These are phyloP conservation scores for Dothideomycetidae sp. DNA, from an alignment of 2,329 filamentous ascomycete species.

Conservation along the genomic window DNA sequence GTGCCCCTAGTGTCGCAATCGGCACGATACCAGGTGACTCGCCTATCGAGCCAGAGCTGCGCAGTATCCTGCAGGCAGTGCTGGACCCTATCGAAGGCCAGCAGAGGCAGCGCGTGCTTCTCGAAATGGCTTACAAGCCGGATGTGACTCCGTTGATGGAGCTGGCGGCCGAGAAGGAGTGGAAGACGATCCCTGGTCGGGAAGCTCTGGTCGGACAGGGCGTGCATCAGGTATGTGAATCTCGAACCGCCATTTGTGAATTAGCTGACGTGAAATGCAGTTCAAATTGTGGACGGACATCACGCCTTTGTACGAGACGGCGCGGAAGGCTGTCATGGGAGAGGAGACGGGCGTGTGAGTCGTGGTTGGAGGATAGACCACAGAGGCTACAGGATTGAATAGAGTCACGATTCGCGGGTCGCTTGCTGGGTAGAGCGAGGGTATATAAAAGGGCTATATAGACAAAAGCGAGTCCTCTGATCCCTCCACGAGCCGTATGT, in stretches of 20 bases:
- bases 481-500: too few relatives aligned
- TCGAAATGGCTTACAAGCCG: constrained; percentile 97
- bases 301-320: constrained; percentile 54
- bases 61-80: constrained; percentile 45
- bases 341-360: constrained; percentile 10
- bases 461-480: too few relatives aligned
- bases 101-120: constrained; percentile 43
- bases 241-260: neutral
- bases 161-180: constrained; percentile 61
- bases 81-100: constrained; percentile 32
- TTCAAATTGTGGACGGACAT: constrained; percentile 70
- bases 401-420: too few relatives aligned
- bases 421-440: too few relatives aligned
- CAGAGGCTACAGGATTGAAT: too few relatives aligned
- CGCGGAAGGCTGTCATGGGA: constrained; percentile 37
- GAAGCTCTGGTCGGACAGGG: constrained; percentile 84
- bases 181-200: constrained; percentile 72
- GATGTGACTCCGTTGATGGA: constrained; percentile 70
- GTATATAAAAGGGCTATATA: too few relatives aligned
- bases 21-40: constrained; percentile 83
- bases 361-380: too few relatives aligned
- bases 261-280: constrained; percentile 22
- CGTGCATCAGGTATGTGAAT: constrained; percentile 57
- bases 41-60: constrained; percentile 60
- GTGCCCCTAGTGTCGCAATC: constrained; percentile 56